A percentile compares a stretch with the other conserved stretches of the same genome.
phyloP scores from a whole-genome alignment of 139 green algal genomes.

The Picocystis salinarum region DNA sequence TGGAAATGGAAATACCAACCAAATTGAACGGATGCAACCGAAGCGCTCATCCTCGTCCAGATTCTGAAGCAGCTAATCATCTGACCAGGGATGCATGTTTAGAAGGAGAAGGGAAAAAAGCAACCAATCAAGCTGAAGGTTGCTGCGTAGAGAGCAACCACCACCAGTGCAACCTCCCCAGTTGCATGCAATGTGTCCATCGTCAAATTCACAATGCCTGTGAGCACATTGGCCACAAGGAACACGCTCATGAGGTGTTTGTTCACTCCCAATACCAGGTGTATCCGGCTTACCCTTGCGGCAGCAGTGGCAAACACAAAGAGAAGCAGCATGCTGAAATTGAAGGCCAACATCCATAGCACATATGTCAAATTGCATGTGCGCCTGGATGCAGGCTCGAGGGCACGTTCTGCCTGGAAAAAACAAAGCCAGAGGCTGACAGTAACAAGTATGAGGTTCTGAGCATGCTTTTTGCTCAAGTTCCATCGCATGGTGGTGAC shows the following conservation, averaged over 20 bases:
- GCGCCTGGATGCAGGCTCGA: constrained; percentile 41
- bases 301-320: neutral
- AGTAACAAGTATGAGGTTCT: constrained; percentile 1
- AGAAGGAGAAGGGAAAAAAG: no score
- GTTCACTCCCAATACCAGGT: constrained; percentile 18
- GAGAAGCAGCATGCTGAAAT: constrained; percentile 16
- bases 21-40: no score
- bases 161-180: no score
- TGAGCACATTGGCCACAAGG: constrained; percentile 56
- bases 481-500: neutral
- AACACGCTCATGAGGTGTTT: constrained; percentile 42
- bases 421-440: neutral
- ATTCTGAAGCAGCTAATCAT: no score
- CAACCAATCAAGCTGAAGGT: no score
- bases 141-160: no score
- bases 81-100: no score
- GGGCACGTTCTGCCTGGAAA: neutral
- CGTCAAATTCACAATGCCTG: constrained; percentile 29
- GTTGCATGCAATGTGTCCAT: constrained; percentile 37
- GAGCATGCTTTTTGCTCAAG: constrained; percentile 8
- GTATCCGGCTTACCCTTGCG: neutral
- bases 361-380: constrained; percentile 60
- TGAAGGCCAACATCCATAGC: constrained; percentile 41
- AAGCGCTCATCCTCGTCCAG: no score
- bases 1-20: no score